A percentile compares a stretch with the other conserved stretches of the same genome.
Evolutionary conservation across 805 yeast genomes (phyloP).

Genomic region (Grigorovia jiainica): DNA sequence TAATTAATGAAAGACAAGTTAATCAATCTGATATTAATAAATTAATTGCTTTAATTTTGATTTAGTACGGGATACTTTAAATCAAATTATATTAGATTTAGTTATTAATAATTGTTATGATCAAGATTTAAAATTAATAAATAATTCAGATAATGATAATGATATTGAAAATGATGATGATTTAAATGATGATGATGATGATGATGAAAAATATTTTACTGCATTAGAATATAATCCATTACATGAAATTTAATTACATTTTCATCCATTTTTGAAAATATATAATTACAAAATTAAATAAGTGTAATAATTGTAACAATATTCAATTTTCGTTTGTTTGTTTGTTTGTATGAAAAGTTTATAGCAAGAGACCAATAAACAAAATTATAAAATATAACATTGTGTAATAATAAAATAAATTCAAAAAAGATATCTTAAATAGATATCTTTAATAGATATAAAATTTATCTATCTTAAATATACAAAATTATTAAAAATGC

Average conservation of each 20-base stretch:
- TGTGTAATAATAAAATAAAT: no score
- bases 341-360: no score
- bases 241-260: neutral
- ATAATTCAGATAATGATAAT: neutral
- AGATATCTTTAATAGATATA: no score
- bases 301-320: no score
- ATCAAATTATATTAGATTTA: constrained; percentile 32
- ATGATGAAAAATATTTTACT: neutral
- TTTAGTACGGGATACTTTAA: constrained; percentile 32
- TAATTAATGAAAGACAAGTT: constrained; percentile 30
- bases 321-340: no score
- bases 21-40: constrained; percentile 32
- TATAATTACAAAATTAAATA: no score
- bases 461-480: no score
- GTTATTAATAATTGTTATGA: constrained; percentile 31
- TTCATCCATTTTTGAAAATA: no score
- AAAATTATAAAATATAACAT: no score
- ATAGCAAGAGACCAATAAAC: no score
- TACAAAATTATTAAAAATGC: no score
- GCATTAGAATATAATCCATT: neutral
- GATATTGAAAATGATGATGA: neutral
- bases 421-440: no score
- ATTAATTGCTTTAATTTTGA: constrained; percentile 36
- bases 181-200: neutral
- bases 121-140: constrained; percentile 16